Base-by-base conservation (phyloP, 148 eudicot species). In the Selenicereus undatus region DNA sequence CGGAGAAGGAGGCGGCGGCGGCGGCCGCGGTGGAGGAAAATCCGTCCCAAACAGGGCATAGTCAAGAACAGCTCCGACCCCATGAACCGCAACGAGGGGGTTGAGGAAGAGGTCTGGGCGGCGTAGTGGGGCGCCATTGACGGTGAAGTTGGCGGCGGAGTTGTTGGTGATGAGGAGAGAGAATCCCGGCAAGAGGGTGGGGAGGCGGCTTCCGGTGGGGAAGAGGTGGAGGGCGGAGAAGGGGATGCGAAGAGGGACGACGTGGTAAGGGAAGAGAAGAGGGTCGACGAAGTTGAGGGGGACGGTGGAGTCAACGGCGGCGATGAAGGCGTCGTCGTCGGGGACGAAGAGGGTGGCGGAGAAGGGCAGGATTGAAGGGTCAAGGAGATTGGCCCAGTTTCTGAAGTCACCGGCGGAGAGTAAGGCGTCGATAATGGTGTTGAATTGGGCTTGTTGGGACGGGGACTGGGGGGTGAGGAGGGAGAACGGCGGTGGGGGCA, bases 261-360 rank as follows among this genome's bases (percentile, higher is more conserved):
- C 73, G 87, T 81, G 91, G 85, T 82, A 85, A 27, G 81, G 89
- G 77, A 75, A 72, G 76, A 78, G 81, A 77, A 75, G 82, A 0
- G 73, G 75, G 27, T 45, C 69, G 29, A 52, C 74, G 69, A 73
- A 50, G 22, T 65, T 24, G 82, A 77, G 65, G 2, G 35, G 83
- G 48, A 8, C 58, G 35, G 81, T 32, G 8, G 48, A 75, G 5
- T 11, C 42, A 71, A 36, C 75, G 76, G 24, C 66, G 80, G 85
- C 84, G 73, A 74, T 81, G 76, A 42, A 62, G 78, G 90, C 88
- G 75, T 77, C 78, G 80, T 90, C 85, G 73, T 79, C 22, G 26
- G 93, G 93, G 83, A 90, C 71, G 76, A 90, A 88, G 81, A 90
- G 39, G 78, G 93, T 90, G 81, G 87, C 80, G 76, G 80, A 52